Evolutionary conservation across 2,329 filamentous ascomycete genomes (phyloP), one percentile per base, ranked within the genome.

Genomic region (Diaporthe ilicicola): DNA sequence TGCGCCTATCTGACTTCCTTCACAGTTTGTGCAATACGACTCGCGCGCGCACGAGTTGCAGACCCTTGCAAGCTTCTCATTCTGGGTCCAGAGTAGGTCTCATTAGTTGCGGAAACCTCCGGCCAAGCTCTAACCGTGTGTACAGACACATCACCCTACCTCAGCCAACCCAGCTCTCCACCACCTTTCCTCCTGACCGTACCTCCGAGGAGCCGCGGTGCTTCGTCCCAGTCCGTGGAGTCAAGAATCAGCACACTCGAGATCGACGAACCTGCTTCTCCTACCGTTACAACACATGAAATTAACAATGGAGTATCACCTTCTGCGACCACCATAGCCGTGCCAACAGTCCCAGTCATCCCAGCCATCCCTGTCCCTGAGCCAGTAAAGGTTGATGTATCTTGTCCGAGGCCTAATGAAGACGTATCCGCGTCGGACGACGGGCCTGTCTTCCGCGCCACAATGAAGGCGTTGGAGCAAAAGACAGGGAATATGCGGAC

Each of bases 401-500:
- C 91, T 50, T 95, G 93, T 76, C 93, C 94, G 70, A 91, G 94
- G 61, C 94, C 94, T 3, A 92, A 90, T 42, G 95, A 97, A 73
- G 95, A 97, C 82, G 90, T 94, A 81, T 91, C 92, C 72, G 89
- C 92, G 27, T 91, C 93, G 27, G 96, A 98, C 76, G 96, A 99
- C 82, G 96, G 96, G 0, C 96, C 97, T 0, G 87, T 99, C 1
- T 99, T 99, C 83, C 90, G 97, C 73, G 97, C 96, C 22, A 98
- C 96, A 0, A 97, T 99, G 87, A 98, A 98, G 80, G 93, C 95
- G 0, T 84, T 98, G 34, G 96, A 99, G 81, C 95, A 97, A 78
- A 98, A 97, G 84, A 99, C 95, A 0, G 94, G 94, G 53, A 97
- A 93, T 76, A 96, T 99, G 93, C 92, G 95, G 71, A 87, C 89